Conservation (phyloP, 2,329 filamentous ascomycete genomes). For the Neofusicoccum kwambonambiense region DNA sequence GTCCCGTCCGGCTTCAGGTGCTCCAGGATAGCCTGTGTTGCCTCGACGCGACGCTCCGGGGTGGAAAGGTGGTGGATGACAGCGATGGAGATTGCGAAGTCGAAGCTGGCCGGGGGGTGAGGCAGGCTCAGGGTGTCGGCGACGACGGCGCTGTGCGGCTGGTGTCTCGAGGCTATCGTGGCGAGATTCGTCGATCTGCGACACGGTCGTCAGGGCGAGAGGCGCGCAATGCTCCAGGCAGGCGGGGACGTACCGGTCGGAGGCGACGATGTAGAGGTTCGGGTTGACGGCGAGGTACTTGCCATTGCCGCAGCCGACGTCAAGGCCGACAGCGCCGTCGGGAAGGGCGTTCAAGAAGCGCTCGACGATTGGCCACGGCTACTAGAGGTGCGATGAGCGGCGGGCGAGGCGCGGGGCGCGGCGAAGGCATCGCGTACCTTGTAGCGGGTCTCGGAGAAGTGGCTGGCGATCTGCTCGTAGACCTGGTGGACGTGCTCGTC, state of each 20-base stretch:
- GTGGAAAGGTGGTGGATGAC: conserved; percentile 94
- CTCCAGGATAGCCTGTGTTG: conserved; percentile 68
- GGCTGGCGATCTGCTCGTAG: conserved; percentile 81
- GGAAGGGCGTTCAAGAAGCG: conserved; percentile 67
- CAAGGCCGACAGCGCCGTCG: conserved; percentile 76
- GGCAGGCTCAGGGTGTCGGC: conserved; percentile 84
- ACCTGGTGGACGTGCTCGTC: conserved; percentile 84
- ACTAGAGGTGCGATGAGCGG: conserved; percentile 16
- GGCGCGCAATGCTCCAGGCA: background rate
- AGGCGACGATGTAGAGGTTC: conserved; percentile 75
- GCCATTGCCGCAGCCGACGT: conserved; percentile 94
- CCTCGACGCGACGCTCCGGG: conserved; percentile 66
- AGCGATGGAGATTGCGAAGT: conserved; percentile 92
- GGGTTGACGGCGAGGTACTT: conserved; percentile 86
- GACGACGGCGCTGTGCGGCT: conserved; percentile 67
- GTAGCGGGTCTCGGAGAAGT: conserved; percentile 77
- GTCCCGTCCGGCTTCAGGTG: conserved; percentile 50
- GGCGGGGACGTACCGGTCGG: conserved; percentile 56
- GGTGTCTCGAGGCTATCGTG: conserved; percentile 53
- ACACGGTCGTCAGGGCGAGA: background rate
- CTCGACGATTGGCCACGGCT: conserved; percentile 91
- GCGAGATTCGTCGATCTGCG: conserved; percentile 56
- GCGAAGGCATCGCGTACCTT: conserved; percentile 49
- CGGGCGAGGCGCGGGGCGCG: background rate
- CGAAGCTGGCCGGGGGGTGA: conserved; percentile 64